These are phyloP conservation scores for Pleurotus citrinopileatus DNA, from an alignment of 768 basidiomycete genomes.

Conservation along the genomic window DNA sequence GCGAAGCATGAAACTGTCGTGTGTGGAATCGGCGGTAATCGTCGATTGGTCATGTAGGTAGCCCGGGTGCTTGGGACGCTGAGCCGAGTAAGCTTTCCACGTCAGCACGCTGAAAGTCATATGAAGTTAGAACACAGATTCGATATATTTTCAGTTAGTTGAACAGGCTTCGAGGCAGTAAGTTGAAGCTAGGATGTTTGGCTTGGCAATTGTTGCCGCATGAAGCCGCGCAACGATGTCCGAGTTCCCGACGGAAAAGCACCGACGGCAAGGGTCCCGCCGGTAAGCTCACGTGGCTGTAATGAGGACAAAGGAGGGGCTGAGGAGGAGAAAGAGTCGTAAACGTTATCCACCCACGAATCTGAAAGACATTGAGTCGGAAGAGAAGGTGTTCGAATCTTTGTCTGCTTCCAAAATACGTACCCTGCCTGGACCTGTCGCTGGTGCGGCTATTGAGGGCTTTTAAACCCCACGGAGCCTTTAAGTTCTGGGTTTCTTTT, in stretches of 20 bases:
- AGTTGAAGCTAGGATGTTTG: background rate
- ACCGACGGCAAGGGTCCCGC: background rate
- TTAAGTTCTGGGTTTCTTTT: background rate
- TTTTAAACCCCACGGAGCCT: background rate
- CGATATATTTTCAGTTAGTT: background rate
- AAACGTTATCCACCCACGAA: too few species aligned
- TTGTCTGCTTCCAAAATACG: background rate
- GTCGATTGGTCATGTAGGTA: too few species aligned
- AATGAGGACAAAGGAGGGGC: background rate
- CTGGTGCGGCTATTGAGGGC: background rate
- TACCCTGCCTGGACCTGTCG: background rate
- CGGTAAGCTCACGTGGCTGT: background rate
- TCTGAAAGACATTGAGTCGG: too few species aligned
- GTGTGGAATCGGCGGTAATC: background rate
- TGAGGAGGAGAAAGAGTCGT: background rate
- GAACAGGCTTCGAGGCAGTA: background rate
- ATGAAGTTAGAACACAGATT: background rate
- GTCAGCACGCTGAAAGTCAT: background rate
- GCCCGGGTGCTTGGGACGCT: too few species aligned
- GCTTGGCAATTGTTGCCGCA: background rate
- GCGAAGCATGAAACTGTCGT: background rate
- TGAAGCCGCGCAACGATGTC: background rate
- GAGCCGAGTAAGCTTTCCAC: too few species aligned
- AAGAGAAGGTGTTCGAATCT: too few species aligned
- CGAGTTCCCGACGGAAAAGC: background rate